A percentile compares a stretch with the other conserved stretches of the same genome.
Evolutionary conservation across 2,329 filamentous ascomycete species (phyloP).

Genomic region (Sphaerulina musiva): DNA sequence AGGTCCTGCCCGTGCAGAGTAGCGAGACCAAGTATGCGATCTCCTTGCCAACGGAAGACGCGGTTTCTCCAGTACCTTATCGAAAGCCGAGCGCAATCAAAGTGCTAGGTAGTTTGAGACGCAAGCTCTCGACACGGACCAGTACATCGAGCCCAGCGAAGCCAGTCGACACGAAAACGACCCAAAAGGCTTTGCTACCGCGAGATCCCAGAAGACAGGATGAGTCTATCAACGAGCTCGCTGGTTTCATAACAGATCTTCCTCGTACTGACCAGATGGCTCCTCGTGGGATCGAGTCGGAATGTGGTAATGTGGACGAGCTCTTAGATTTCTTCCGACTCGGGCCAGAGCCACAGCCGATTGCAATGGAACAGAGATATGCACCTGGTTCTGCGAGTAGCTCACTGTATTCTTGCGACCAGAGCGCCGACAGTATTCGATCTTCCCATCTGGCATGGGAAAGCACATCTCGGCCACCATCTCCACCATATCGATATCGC

Average conservation of each 20-base stretch:
- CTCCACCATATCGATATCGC: slow-evolving; percentile 10
- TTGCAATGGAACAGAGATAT: neutral
- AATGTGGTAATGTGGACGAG: slow-evolving; percentile 8
- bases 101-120: slow-evolving; percentile 1
- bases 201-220: slow-evolving; percentile 17
- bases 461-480: slow-evolving; percentile 1
- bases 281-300: slow-evolving; percentile 7
- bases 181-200: slow-evolving; percentile 3
- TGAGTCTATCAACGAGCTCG: slow-evolving; percentile 12
- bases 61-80: neutral
- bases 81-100: slow-evolving; percentile 2
- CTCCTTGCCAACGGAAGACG: neutral
- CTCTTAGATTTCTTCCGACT: slow-evolving; percentile 5
- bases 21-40: neutral
- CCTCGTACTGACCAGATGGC: slow-evolving; percentile 11
- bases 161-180: neutral
- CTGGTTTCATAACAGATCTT: slow-evolving; percentile 14
- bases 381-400: neutral
- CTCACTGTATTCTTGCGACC: slow-evolving; percentile 4
- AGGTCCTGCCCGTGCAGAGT: neutral
- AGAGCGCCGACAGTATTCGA: slow-evolving; percentile 4
- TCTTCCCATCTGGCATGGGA: slow-evolving; percentile 7
- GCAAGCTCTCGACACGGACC: slow-evolving; percentile 2
- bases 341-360: neutral
- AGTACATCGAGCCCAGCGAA: slow-evolving; percentile 1